Evolutionary conservation across 2,329 filamentous ascomycete species (phyloP), one percentile per base, ranked within the genome.

Genomic region (Aspergillus transmontanensis): DNA sequence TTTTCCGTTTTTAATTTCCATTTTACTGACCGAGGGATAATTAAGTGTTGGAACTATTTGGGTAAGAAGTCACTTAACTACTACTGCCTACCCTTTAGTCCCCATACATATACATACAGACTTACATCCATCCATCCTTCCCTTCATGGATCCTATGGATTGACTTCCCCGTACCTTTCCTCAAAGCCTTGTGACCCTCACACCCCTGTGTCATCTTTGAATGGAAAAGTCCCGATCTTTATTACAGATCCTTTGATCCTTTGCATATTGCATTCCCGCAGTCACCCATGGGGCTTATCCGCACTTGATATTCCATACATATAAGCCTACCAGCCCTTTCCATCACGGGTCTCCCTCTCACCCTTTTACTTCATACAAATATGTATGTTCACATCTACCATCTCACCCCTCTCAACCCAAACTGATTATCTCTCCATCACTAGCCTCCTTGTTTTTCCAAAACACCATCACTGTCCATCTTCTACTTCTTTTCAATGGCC

Each of bases 401-500:
- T 60, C 51, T 30, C 34, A 55, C 26, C 56, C 55, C 59, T 56
- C 56, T 39, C 48, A 43, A 41, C 59, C 53, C 51, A 65, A 61
- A 64, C 66, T 64, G 53, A 68, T 64, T 26, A 36, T 58, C 39
- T 50, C 36, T 32, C 41, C 45, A 30, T 30, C 55, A 46, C 41
- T 58, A 55, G 30, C 45, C 60, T 26, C 7, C 14, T 21, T 36
- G 6, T 36, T 34, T 11, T 36, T 28, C 5, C 2, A 14, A 36
- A 57, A 59, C 30, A 48, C 43, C 23, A 57, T 48, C 53, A 66
- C 55, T 51, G 32, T 57, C 21, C 34, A 14, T 48, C 23, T n/a
- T n/a, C 19, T 21, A 53, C 23, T 61, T 48, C 70, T 69, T 55
- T 28, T 28, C 65, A 63, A 77, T 78, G 76, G 71, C 71, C 68